phyloP scores from a whole-genome alignment of 345 rosid genomes.

The Limnanthes douglasii region DNA sequence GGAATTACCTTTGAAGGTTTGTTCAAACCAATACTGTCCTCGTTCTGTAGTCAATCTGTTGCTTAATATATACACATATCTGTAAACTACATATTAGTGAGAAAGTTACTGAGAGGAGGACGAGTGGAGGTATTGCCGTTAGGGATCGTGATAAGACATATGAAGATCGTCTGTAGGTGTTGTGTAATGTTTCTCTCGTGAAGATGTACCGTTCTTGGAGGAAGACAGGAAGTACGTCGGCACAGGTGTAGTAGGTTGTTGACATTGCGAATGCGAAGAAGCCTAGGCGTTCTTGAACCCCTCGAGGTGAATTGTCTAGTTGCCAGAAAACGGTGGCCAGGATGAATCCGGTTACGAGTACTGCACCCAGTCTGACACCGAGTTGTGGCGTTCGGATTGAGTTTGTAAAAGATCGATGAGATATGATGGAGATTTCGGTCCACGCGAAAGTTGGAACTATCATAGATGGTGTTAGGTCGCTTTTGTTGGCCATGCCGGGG shows the following conservation, averaged over 20 bases:
- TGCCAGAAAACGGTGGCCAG: slow-evolving; percentile 60
- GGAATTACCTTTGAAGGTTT: too few relatives aligned
- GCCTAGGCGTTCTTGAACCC: slow-evolving; percentile 51
- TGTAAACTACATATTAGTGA: too few relatives aligned
- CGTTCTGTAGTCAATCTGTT: too few relatives aligned
- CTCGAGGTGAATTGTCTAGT: slow-evolving; percentile 58
- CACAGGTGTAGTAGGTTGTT: slow-evolving; percentile 88
- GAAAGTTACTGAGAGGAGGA: slow-evolving; percentile 38
- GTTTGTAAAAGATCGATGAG: slow-evolving; percentile 33
- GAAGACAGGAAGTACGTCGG: slow-evolving; percentile 84
- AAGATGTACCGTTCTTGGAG: slow-evolving; percentile 92
- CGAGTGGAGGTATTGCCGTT: slow-evolving; percentile 20
- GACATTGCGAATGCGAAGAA: slow-evolving; percentile 77
- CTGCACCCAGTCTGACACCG: slow-evolving; percentile 42
- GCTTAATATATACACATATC: too few relatives aligned
- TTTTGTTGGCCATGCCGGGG: slow-evolving; percentile 23
- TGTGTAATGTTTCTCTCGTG: slow-evolving; percentile 89
- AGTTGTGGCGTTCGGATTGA: slow-evolving; percentile 46
- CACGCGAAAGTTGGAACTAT: slow-evolving; percentile 59
- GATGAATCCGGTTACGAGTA: slow-evolving; percentile 57
- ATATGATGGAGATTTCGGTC: slow-evolving; percentile 44
- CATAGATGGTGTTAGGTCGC: slow-evolving; percentile 15
- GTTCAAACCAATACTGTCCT: too few relatives aligned
- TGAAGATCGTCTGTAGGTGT: slow-evolving; percentile 49
- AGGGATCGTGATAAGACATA: slow-evolving; percentile 48